Conservation (phyloP, 2,329 filamentous ascomycete genomes). For the Aaosphaeria arxii region DNA sequence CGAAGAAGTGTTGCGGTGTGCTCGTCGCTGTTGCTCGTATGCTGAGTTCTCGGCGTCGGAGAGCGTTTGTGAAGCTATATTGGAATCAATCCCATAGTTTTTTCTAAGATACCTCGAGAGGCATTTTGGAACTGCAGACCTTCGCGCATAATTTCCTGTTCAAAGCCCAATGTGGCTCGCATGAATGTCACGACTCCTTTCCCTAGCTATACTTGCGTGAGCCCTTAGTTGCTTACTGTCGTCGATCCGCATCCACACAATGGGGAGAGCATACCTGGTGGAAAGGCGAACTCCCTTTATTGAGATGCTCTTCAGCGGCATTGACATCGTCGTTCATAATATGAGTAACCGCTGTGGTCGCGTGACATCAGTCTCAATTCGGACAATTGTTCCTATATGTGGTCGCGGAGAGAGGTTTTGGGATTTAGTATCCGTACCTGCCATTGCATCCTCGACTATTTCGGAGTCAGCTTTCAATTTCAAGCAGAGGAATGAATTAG, state of each 20-base stretch:
- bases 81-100: not conserved
- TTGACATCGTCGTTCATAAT: slow-evolving; percentile 92
- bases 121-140: slow-evolving; percentile 22
- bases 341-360: slow-evolving; percentile 57
- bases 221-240: slow-evolving; percentile 2
- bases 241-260: not conserved
- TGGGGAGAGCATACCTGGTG: slow-evolving; percentile 57
- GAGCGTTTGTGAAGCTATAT: slow-evolving; percentile 64
- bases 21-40: slow-evolving; percentile 71
- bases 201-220: slow-evolving; percentile 58
- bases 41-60: slow-evolving; percentile 73
- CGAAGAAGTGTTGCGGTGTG: slow-evolving; percentile 60
- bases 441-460: slow-evolving; percentile 47
- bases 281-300: slow-evolving; percentile 75
- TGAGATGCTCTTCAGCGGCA: slow-evolving; percentile 70
- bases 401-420: not conserved
- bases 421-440: slow-evolving; percentile 29
- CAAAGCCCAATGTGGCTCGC: slow-evolving; percentile 81
- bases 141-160: slow-evolving; percentile 86
- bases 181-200: slow-evolving; percentile 81
- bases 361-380: slow-evolving; percentile 19
- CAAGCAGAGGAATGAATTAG: not conserved
- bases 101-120: too few relatives aligned
- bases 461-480: not conserved
- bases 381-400: not conserved